Evolutionary conservation across 1,284 basidiomycete species (phyloP).

Genomic region (Cystobasidium sp.): DNA sequence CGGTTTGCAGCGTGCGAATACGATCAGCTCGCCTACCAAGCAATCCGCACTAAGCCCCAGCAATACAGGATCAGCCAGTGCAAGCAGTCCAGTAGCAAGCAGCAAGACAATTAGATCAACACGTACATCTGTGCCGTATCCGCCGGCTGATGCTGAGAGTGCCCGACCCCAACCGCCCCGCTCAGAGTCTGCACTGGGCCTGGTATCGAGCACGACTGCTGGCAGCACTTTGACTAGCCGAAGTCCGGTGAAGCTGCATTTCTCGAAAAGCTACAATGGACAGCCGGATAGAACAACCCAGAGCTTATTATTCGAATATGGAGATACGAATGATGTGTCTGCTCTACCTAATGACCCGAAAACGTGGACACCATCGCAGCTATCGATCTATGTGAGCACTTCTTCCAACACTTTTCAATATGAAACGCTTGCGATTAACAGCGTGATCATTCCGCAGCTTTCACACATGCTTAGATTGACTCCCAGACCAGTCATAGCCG

Average conservation of each 20-base stretch:
- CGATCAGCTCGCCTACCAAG: constrained; percentile 10
- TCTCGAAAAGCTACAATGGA: constrained; percentile 6
- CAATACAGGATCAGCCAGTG: background rate
- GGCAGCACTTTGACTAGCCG: background rate
- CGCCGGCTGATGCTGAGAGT: background rate
- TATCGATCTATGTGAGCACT: constrained; percentile 22
- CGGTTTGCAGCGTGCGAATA: constrained; percentile 32
- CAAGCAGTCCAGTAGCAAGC: background rate
- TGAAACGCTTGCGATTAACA: no score
- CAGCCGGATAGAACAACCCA: background rate
- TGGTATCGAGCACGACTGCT: background rate
- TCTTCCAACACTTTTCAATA: no score
- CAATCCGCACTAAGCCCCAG: background rate
- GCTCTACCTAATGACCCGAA: constrained; percentile 40
- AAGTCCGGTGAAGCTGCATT: background rate
- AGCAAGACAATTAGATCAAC: no score
- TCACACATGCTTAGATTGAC: constrained; percentile 39
- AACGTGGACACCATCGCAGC: constrained; percentile 36
- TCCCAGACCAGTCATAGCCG: constrained; percentile 35
- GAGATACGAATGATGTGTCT: constrained; percentile 17
- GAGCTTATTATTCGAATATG: constrained; percentile 36
- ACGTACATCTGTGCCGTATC: constrained; percentile 6
- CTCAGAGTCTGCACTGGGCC: background rate
- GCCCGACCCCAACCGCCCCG: background rate
- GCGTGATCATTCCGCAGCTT: constrained; percentile 32